phyloP scores from a whole-genome alignment of 2,329 filamentous ascomycete species.

The Ophiocordyceps camponoti-floridani region DNA sequence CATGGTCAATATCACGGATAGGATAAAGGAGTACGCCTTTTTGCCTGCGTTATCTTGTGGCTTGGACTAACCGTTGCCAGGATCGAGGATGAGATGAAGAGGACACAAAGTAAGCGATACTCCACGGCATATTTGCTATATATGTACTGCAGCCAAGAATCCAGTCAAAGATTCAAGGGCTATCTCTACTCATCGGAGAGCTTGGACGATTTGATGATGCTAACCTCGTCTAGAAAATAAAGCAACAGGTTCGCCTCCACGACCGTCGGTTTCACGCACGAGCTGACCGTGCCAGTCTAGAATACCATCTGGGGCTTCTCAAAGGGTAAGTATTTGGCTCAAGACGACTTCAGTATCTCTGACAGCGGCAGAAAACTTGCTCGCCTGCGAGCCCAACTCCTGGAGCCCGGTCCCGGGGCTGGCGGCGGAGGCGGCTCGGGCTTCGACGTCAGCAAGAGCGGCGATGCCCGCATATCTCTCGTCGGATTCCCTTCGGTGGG shows the following conservation, averaged over 20 bases:
- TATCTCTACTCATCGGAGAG: not conserved
- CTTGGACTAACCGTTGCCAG: conserved; percentile 27
- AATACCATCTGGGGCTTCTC: conserved; percentile 93
- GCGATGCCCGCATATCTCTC: conserved; percentile 88
- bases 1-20: conserved; percentile 99
- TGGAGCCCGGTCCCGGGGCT: conserved; percentile 71
- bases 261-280: not conserved
- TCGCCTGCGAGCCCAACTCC: conserved; percentile 78
- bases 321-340: conserved; percentile 55
- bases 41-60: not conserved
- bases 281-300: conserved; percentile 25
- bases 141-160: not conserved
- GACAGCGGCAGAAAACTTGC: conserved; percentile 62
- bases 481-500: conserved; percentile 98
- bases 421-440: conserved; percentile 65
- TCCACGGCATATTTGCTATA: not conserved
- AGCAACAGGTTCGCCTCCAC: conserved; percentile 59
- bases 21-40: conserved; percentile 83
- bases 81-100: conserved; percentile 99
- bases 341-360: not conserved
- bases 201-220: conserved; percentile 4
- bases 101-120: conserved; percentile 70
- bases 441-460: conserved; percentile 89
- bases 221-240: conserved; percentile 63
- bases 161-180: too few relatives aligned